phyloP scores from a whole-genome alignment of 2,329 filamentous ascomycete species.

The Dothideomycetes sp. region DNA sequence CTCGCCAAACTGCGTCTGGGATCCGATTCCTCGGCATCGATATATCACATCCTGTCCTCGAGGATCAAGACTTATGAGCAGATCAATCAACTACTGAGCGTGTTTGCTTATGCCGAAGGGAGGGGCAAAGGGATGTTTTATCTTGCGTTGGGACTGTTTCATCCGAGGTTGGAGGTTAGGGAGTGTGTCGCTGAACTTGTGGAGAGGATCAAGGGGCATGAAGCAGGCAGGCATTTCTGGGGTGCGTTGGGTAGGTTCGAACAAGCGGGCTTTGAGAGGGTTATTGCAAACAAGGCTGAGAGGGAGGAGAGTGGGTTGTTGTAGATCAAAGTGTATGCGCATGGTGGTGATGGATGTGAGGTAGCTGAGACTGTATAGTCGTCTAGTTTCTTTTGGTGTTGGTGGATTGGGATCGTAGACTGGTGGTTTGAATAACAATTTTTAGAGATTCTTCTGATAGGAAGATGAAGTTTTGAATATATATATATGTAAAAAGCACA shows the following conservation, averaged over 20 bases:
- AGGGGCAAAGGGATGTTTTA: conserved; percentile 73
- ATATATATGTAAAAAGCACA: too few species aligned
- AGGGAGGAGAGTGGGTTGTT: conserved; percentile 11
- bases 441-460: too few species aligned
- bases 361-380: too few species aligned
- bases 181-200: conserved; percentile 68
- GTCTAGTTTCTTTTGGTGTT: too few species aligned
- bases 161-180: conserved; percentile 73
- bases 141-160: conserved; percentile 80
- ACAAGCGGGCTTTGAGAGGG: conserved; percentile 73
- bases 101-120: conserved; percentile 38
- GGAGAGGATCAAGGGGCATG: conserved; percentile 73
- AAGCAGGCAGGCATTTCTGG: conserved; percentile 93
- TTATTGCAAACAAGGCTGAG: conserved; percentile 54
- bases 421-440: too few species aligned
- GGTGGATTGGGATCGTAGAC: too few species aligned
- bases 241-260: conserved; percentile 75
- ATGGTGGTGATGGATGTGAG: too few species aligned
- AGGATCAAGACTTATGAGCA: conserved; percentile 57
- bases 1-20: conserved; percentile 72
- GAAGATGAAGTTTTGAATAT: too few species aligned
- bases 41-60: conserved; percentile 76
- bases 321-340: conserved; percentile 5
- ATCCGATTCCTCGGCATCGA: conserved; percentile 65
- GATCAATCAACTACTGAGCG: conserved; percentile 50